Conservation (phyloP, 1,284 basidiomycete genomes). For the Sporisorium exsertum region DNA sequence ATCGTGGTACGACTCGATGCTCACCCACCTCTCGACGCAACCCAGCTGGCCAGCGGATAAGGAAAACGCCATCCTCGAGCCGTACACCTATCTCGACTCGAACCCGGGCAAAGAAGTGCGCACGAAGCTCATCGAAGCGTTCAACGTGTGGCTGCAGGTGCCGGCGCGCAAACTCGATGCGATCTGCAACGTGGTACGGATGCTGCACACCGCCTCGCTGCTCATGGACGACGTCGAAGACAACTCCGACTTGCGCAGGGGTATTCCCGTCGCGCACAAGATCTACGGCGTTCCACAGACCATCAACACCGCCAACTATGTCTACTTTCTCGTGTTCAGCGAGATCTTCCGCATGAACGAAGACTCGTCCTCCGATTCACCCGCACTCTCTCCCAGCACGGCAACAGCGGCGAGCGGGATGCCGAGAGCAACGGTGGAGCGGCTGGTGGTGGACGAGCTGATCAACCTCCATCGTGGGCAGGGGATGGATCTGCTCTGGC, state of each 20-base stretch:
- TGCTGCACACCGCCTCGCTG: conserved; percentile 93
- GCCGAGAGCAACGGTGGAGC: conserved; percentile 33
- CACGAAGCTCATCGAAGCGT: conserved; percentile 87
- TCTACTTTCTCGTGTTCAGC: conserved; percentile 79
- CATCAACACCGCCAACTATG: conserved; percentile 97
- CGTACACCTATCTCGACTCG: conserved; percentile 85
- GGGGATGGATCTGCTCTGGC: conserved; percentile 93
- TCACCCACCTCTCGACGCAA: conserved; percentile 55
- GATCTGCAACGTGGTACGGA: conserved; percentile 85
- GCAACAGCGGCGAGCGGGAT: not conserved
- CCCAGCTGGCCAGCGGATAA: conserved; percentile 70
- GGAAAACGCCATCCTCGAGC: conserved; percentile 76
- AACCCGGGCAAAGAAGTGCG: conserved; percentile 95
- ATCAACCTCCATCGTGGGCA: conserved; percentile 93
- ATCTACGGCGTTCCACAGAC: conserved; percentile 97
- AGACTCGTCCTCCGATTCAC: conserved; percentile 71
- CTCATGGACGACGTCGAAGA: conserved; percentile 99
- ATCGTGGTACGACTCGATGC: conserved; percentile 65
- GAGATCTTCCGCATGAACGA: conserved; percentile 77
- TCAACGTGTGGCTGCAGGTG: conserved; percentile 92
- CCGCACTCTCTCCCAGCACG: conserved; percentile 35
- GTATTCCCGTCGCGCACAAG: conserved; percentile 89
- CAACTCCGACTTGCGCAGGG: conserved; percentile 87
- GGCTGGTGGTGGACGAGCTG: conserved; percentile 74
- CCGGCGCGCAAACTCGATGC: conserved; percentile 78